Conservation (phyloP, 352 stramenopile species). For the Phytophthora hibernalis region DNA sequence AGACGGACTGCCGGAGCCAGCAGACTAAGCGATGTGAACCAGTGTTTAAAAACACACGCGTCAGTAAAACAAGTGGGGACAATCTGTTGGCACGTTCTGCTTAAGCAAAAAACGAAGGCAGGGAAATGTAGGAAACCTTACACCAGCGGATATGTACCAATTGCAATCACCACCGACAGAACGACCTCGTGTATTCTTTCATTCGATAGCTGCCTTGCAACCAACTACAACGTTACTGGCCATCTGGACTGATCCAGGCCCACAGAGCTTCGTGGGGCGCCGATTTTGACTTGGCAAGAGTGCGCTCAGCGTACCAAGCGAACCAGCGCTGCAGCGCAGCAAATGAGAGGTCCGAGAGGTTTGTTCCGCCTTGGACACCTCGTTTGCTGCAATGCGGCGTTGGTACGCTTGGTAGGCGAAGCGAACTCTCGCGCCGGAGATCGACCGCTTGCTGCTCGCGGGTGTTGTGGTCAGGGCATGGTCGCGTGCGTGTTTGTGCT, state of each 20-base stretch:
- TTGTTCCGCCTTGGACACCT: too few species aligned
- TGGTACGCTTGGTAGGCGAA: too few species aligned
- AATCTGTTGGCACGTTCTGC: too few species aligned
- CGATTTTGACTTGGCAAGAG: conserved; percentile 23
- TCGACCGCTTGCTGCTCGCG: background rate
- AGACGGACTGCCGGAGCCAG: too few species aligned
- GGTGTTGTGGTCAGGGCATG: background rate
- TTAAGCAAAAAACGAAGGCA: too few species aligned
- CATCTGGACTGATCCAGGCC: background rate
- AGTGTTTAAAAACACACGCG: too few species aligned
- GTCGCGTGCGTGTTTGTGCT: background rate
- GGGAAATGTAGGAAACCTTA: too few species aligned
- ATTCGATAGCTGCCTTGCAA: background rate
- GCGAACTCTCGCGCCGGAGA: too few species aligned
- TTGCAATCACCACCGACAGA: conserved; percentile 1
- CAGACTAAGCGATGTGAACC: too few species aligned
- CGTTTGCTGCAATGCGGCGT: too few species aligned
- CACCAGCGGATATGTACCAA: too few species aligned
- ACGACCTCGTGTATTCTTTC: conserved; percentile 5
- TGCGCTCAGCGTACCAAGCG: conserved; percentile 30
- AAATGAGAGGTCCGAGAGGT: conserved; percentile 10
- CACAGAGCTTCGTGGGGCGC: background rate
- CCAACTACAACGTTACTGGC: background rate
- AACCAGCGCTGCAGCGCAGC: conserved; percentile 32
- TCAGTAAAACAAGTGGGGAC: too few species aligned